phyloP scores from a whole-genome alignment of 176 grass and related monocot genomes.

The Panicum miliaceum region DNA sequence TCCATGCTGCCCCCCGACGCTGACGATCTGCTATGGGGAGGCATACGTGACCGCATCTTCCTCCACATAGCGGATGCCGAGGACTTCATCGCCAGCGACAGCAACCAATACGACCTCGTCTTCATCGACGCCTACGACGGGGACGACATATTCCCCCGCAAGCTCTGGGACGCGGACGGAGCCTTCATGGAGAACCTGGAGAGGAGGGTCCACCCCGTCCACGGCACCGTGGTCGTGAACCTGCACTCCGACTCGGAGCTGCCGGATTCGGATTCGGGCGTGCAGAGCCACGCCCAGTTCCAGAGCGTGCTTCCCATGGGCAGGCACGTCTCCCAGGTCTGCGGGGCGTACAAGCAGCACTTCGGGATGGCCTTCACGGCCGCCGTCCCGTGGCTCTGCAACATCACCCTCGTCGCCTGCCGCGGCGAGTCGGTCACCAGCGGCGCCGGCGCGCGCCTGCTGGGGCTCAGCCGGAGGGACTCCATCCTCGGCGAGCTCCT shows the following conservation, averaged over 20 bases:
- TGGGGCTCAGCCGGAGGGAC: constrained; percentile 35
- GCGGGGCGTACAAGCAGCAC: constrained; percentile 73
- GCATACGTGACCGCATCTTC: constrained; percentile 58
- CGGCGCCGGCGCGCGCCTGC: background rate
- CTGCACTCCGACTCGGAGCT: constrained; percentile 69
- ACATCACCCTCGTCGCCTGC: constrained; percentile 82
- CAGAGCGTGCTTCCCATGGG: constrained; percentile 60
- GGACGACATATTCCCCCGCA: constrained; percentile 78
- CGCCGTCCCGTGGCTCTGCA: constrained; percentile 75
- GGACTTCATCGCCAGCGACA: constrained; percentile 56
- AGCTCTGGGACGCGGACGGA: constrained; percentile 77
- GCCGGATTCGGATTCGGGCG: constrained; percentile 8
- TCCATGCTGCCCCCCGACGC: constrained; percentile 32
- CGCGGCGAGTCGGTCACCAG: constrained; percentile 21
- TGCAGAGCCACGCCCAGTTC: constrained; percentile 1
- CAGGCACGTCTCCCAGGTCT: constrained; percentile 59
- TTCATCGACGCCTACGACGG: constrained; percentile 90
- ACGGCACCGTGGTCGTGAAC: constrained; percentile 91
- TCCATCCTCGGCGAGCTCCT: constrained; percentile 64
- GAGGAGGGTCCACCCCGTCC: constrained; percentile 63
- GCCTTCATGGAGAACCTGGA: constrained; percentile 70
- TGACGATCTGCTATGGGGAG: constrained; percentile 63
- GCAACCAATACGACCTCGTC: constrained; percentile 70
- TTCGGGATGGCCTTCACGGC: constrained; percentile 69
- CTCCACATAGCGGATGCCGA: constrained; percentile 66